These are phyloP conservation scores for Petunia axillaris DNA, from an alignment of 257 asterid genomes.

Conservation along the genomic window DNA sequence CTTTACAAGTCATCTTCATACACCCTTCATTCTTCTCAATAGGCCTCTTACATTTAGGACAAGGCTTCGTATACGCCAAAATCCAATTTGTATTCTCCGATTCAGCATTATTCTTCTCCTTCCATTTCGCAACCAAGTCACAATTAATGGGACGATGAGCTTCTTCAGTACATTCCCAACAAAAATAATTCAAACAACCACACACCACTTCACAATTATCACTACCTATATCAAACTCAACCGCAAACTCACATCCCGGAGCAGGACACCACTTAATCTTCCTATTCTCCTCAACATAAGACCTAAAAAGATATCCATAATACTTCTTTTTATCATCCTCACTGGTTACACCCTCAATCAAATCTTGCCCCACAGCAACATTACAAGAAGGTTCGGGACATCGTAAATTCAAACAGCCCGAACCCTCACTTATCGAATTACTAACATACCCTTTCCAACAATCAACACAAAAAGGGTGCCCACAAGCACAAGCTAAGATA, in stretches of 20 bases:
- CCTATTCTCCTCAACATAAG: constrained; percentile 32
- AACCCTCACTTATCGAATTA: constrained; percentile 29
- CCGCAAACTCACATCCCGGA: constrained; percentile 28
- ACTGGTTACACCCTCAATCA: background rate
- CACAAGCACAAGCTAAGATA: constrained; percentile 11
- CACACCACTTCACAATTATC: constrained; percentile 29
- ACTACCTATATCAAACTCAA: constrained; percentile 27
- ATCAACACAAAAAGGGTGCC: constrained; percentile 33
- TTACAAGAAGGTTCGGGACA: constrained; percentile 37
- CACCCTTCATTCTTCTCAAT: constrained; percentile 33
- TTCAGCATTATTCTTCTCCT: constrained; percentile 36
- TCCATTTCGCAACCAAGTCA: constrained; percentile 40
- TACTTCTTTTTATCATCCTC: constrained; percentile 24
- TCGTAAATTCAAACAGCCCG: constrained; percentile 30
- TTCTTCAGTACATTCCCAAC: constrained; percentile 38
- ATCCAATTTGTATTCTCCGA: constrained; percentile 35
- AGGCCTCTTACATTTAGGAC: constrained; percentile 28
- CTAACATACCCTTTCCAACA: constrained; percentile 36
- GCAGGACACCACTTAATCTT: constrained; percentile 37
- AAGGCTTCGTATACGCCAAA: constrained; percentile 31
- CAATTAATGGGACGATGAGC: constrained; percentile 45
- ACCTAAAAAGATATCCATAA: constrained; percentile 18
- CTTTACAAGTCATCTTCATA: constrained; percentile 27
- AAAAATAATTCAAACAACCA: constrained; percentile 26
- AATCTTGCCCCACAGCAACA: constrained; percentile 24